Base-by-base conservation (phyloP, 2,329 filamentous ascomycete species). In the Chrysoporthe puriensis region DNA sequence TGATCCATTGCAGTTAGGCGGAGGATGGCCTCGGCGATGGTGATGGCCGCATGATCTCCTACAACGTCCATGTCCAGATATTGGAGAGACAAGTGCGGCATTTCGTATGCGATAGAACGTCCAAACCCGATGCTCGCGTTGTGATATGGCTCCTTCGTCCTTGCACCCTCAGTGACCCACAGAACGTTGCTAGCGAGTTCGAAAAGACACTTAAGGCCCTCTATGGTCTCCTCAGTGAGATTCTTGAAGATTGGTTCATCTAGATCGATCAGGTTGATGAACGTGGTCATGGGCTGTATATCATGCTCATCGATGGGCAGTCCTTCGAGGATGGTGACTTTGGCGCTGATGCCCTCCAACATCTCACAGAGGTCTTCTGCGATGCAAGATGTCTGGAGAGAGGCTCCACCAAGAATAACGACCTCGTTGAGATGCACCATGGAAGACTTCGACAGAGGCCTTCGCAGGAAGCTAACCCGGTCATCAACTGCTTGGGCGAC, bases 161-260 rank as follows among this genome's bases (percentile, higher is more conserved):
- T 43, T 6, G 68, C 61, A 5, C 69, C 73, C 8, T 61, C 14
- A 2, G 75, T 77, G 18, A 76, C 58, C 76, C 76, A 77, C 3
- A 74, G 34, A 5, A 74, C 34, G 4, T 54, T 72, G n/a, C 64
- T 67, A 9, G 58, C 57, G 4, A 26, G 34, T 14, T 62, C 64
- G 14, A 75, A 73, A 1, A 73, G 7, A n/a, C 56, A 32, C 59
- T 73, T 70, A 6, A 75, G 60, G 0, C 54, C 68, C 5, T 69
- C 48, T 11, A 72, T 70, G 9, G 59, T 61, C 21, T 50, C 57
- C 0, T 44, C 11, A 14, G 71, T 71, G 2, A 74, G 52, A 16
- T 66, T 63, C 50, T 73, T 56, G 61, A 77, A 74, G 1, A 73
- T 63, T 5, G 75, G 73, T 8, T 67, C 40, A 64, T 77, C 76